phyloP scores from a whole-genome alignment of 2,329 filamentous ascomycete genomes.

The Xylariaceae sp. region DNA sequence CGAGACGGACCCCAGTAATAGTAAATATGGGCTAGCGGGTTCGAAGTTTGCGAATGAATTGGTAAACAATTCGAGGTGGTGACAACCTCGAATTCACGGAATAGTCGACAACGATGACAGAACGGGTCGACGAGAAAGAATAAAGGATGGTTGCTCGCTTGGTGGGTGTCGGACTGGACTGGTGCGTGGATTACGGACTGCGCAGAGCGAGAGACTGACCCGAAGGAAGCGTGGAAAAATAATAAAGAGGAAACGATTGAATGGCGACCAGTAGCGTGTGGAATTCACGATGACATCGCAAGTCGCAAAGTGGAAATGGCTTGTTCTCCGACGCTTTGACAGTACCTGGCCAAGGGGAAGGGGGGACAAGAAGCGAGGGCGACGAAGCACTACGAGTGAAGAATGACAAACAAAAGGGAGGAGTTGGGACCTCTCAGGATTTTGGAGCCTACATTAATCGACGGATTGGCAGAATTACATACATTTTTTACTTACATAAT shows the following conservation, averaged over 20 bases:
- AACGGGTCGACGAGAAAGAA: not conserved
- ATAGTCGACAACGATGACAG: not conserved
- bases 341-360: not conserved
- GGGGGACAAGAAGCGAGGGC: constrained; percentile 1
- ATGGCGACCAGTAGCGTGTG: constrained; percentile 2
- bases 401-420: constrained; percentile 7
- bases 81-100: not conserved
- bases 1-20: too few relatives aligned
- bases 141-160: not conserved
- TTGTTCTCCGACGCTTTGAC: not conserved
- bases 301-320: constrained; percentile 2
- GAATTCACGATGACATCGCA: constrained; percentile 13
- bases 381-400: not conserved
- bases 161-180: not conserved
- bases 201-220: constrained; percentile 16
- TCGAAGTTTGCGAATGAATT: not conserved
- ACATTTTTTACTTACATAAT: not conserved
- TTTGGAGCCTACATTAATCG: not conserved
- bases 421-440: not conserved
- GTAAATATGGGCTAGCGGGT: not conserved
- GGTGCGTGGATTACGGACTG: not conserved
- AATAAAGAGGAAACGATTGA: constrained; percentile 2
- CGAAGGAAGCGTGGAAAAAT: not conserved
- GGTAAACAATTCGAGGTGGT: not conserved
- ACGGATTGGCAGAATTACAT: not conserved